Evolutionary conservation across 345 rosid species (phyloP), one percentile per base, ranked within the genome.

Genomic region (Salix caprea): DNA sequence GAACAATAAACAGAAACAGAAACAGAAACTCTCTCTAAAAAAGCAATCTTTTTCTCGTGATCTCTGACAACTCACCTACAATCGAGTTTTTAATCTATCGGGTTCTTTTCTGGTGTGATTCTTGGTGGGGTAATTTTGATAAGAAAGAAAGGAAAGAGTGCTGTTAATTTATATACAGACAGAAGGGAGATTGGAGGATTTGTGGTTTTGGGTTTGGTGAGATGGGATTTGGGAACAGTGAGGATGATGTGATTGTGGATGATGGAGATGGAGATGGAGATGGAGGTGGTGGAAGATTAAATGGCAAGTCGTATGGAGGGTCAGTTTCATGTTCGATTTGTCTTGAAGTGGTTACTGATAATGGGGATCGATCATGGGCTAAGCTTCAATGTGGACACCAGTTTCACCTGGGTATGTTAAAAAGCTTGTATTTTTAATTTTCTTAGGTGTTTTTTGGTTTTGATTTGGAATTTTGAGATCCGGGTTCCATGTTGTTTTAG

Each of bases 331-430:
- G 98, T 80, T 96, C 99, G 93, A 92, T 96, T 90, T 96, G 99
- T 79, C 96, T 96, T 26, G 99, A 96, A 56, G 77, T 77, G 19
- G 98, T 96, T 16, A 77, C 84, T 58, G 90, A 90, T 73, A 85
- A 86, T 32, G 95, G 95, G 66, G 95, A 93, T 91, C 97, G 99
- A 65, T 88, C 98, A 2, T 92, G 93, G 99, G 97, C 98, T 40
- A 96, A 91, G 85, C 98, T 96, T 83, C 98, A 93, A 83, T 96
- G 99, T 46, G 97, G 94, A 40, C 99, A 96, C 42, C 93, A 84
- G 76, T 96, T 96, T 69, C 99, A 96, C 85, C 80, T 96, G 71
- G 99, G 99, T 95, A 69, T 78, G 88, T 67, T 58, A 26, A 3
- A 58, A 71, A 34, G 60, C 28, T 74, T 73, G 28, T 34, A 18